Evolutionary conservation across 768 basidiomycete species (phyloP).

Genomic region (Clitopilus hobsonii): DNA sequence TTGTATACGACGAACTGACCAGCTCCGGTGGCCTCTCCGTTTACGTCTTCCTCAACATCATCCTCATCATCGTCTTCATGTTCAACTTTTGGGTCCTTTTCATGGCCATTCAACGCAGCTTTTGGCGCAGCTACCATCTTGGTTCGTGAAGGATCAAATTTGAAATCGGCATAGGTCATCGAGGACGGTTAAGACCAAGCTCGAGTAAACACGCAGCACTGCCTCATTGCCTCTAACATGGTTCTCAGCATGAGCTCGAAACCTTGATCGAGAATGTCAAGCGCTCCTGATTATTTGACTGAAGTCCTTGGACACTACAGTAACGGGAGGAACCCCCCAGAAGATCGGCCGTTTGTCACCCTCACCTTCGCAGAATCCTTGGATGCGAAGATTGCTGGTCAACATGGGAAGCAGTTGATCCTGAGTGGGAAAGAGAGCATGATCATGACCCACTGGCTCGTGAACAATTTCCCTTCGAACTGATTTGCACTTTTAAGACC

Average conservation of each 20-base stretch:
- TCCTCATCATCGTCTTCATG: slow-evolving; percentile 20
- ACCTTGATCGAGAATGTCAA: neutral
- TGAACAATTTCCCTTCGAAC: slow-evolving; percentile 27
- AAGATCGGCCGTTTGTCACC: slow-evolving; percentile 58
- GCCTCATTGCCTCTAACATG: neutral
- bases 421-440: slow-evolving; percentile 86
- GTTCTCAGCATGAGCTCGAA: neutral
- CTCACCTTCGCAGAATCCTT: slow-evolving; percentile 83
- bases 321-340: slow-evolving; percentile 3
- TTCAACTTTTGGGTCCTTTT: neutral
- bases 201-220: neutral
- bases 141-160: neutral
- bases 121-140: slow-evolving; percentile 10
- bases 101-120: neutral
- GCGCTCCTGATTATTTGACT: slow-evolving; percentile 20
- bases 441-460: slow-evolving; percentile 86
- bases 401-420: slow-evolving; percentile 65
- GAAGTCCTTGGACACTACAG: slow-evolving; percentile 18
- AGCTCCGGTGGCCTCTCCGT: slow-evolving; percentile 11
- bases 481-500: neutral
- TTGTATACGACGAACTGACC: slow-evolving; percentile 7
- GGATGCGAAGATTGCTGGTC: slow-evolving; percentile 85
- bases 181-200: slow-evolving; percentile 6
- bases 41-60: slow-evolving; percentile 17
- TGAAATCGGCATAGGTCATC: neutral